Base-by-base conservation (phyloP, 257 asterid species). In the Cruciata laevipes region DNA sequence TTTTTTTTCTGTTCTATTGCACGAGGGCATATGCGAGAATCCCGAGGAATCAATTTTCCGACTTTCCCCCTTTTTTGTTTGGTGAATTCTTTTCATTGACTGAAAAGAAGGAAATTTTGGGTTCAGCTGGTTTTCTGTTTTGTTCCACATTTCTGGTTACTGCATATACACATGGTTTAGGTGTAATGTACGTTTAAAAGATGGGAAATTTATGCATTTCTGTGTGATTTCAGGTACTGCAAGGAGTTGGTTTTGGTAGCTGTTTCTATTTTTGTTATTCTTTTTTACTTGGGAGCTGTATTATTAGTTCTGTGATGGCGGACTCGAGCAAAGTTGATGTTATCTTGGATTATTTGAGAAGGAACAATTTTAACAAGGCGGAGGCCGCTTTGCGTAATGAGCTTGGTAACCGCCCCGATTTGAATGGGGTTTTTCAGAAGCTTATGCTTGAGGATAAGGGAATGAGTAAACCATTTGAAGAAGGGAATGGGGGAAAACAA, bases 351-450 rank as follows among this genome's bases (percentile, higher is more conserved):
- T 88, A 79, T 75, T 69, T 94, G 76, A 82, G 73, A 76, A 76
- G 76, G 85, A 94, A 94, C 79, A 88, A 90, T 20, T 90, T 87
- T 74, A 77, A 83, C 24, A 84, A 84, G 80, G 97, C 99, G 0
- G 99, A 94, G 78, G 96, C 97, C 23, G 97, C 99, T 35, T 78
- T 94, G 72, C 82, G 86, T n/a, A 79, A 84, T 65, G 99, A 94
- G 79, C 77, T 94, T 80, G 82, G 79, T 72, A 83, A 72, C 68
- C 83, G 84, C 63, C 89, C 91, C 3, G 99, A 85, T 66, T 70
- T 90, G 68, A 83, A 78, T 72, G 89, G 76, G 52, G 69, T 79
- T 62, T 80, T 90, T 73, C 87, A 87, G 74, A 85, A 84, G 82
- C 88, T 86, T 47, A 80, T 74, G 3, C 83, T 84, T 10, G 86